Evolutionary conservation across 441 rosid genomes (phyloP), one percentile per base, ranked within the genome.

Genomic region (Euphorbia schlechtendalii): DNA sequence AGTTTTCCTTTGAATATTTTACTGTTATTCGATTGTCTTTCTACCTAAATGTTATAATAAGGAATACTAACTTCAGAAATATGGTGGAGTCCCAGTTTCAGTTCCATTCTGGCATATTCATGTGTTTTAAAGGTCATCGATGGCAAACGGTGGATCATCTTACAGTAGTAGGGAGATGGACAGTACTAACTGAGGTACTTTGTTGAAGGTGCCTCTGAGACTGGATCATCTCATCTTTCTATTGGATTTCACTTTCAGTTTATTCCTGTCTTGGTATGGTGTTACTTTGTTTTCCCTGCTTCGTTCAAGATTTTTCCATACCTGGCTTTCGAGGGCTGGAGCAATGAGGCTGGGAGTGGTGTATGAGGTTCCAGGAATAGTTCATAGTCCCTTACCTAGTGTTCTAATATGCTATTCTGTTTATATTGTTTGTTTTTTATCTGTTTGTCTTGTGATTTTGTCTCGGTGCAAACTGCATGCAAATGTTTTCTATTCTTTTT

Each of bases 151-250:
- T 80, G 88, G 81, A 81, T 83, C 80, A 67, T 84, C 79, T 78
- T 75, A 79, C n/a, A n/a, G n/a, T 70, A 71, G 81, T 85, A 78
- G 89, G 84, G 86, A 80, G 82, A 73, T 71, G 74, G 73, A 66
- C 75, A 69, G 71, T 84, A 53, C 77, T 81, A 73, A 61, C 73
- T 71, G 76, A 71, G 78, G 69, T 77, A 73, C 65, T 70, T 76
- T 75, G 70, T 81, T 78, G 78, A 74, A 76, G 83, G 80, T 73
- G 79, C 77, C 83, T 65, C 80, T 58, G 83, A 81, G 90, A 82
- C 82, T 77, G 87, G 78, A 76, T 77, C 76, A 68, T 80, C 71
- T 75, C 74, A 63, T 46, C 67, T 10, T 64, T 72, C 73, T 70
- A 73, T 60, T 63, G 65, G 73, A 72, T 81, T 80, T 58, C 65